Base-by-base conservation (phyloP, 2,329 filamentous ascomycete species). In the Chaetomium strumarium region DNA sequence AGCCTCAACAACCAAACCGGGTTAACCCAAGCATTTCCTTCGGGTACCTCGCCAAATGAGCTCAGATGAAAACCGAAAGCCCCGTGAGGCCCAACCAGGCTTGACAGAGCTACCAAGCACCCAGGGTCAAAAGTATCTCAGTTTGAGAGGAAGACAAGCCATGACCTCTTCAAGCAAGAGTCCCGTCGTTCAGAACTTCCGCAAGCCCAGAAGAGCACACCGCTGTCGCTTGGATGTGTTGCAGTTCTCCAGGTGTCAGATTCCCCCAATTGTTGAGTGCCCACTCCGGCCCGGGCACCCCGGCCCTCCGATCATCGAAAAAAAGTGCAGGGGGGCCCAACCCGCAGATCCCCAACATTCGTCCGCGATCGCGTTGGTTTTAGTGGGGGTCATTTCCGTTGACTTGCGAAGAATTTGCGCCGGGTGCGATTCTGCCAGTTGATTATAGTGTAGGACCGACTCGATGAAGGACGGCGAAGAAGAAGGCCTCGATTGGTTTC, bases 321-420 rank as follows among this genome's bases (percentile, higher is more conserved):
- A 54, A 5, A 29, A 37, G 46, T 24, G 49, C 34, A 36, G 51
- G 52, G 51, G 52, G 55, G 40, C 24, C 46, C 43, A 51, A 64
- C 64, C 64, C 69, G 69, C 69, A 71, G 63, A 69, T 72, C 70
- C 70, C 70, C 70, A 72, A 72, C 69, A 70, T 64, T 71, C 70
- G 68, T 70, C 70, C 70, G 68, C 62, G 20, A 37, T 34, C 41
- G 4, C 33, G 5, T 53, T 30, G 47, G 53, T 40, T 40, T 30
- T 43, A 58, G 45, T 4, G 20, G 42, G 37, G 41, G 33, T 41
- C 33, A 17, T 20, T 44, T 46, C 42, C 31, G 33, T 44, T 49
- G 51, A 9, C 42, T 43, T 30, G 33, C n/a, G 33, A 31, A 12
- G 19, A n/a, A 10, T 20, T 33, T 24, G 24, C 24, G 7, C 24